Percentiles rank a stretch among this genome's conserved stretches.
These are phyloP conservation scores for Sistotremastrum niveocremeum DNA, from an alignment of 768 basidiomycete species.

Conservation along the genomic window DNA sequence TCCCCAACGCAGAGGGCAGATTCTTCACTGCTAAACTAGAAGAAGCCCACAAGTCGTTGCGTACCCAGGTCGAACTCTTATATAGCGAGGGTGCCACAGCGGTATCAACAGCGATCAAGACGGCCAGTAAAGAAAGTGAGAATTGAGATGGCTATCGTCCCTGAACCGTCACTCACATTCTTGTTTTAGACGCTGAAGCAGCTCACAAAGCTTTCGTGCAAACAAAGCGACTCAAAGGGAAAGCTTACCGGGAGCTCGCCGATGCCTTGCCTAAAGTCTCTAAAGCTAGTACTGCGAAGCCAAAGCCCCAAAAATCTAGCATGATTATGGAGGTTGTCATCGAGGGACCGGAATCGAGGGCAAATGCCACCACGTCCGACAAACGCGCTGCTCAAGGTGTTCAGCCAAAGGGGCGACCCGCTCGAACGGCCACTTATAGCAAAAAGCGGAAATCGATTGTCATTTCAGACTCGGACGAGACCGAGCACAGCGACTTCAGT, in stretches of 20 bases:
- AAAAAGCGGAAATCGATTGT: conserved; percentile 24
- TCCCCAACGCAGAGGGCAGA: conserved; percentile 71
- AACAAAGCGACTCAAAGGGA: conserved; percentile 64
- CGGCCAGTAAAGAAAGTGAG: conserved; percentile 47
- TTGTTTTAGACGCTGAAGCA: conserved; percentile 35
- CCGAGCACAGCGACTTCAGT: not conserved
- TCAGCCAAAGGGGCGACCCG: not conserved
- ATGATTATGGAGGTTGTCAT: conserved; percentile 48
- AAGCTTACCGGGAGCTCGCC: conserved; percentile 51
- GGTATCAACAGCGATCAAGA: conserved; percentile 52
- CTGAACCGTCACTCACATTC: conserved; percentile 7
- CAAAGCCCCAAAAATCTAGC: conserved; percentile 16
- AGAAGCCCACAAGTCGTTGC: conserved; percentile 40
- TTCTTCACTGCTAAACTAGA: conserved; percentile 82
- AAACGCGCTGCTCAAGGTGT: not conserved
- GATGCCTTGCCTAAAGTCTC: conserved; percentile 17
- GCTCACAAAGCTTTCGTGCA: conserved; percentile 29
- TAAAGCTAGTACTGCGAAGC: conserved; percentile 10
- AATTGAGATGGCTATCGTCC: not conserved
- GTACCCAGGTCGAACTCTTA: conserved; percentile 54
- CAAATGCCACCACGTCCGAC: not conserved
- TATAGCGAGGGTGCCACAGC: conserved; percentile 47
- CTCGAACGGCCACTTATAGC: too few species aligned
- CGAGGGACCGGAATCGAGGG: conserved; percentile 7
- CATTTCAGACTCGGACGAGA: conserved; percentile 29